Conservation (phyloP, 148 eudicot species). For the Heliosperma pusillum region DNA sequence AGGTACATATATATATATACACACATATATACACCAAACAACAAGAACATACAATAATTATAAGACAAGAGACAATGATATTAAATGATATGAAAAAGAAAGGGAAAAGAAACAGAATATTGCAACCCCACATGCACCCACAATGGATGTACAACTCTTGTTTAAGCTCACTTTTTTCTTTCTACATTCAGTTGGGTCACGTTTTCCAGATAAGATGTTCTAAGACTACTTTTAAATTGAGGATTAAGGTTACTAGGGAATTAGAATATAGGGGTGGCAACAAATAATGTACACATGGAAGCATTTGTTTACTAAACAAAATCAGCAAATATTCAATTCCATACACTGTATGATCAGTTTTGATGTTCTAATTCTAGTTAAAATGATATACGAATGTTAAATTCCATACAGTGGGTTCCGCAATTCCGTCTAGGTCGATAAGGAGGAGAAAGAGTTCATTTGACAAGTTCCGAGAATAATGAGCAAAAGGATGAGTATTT, state of each 20-base stretch:
- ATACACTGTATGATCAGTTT: slow-evolving; percentile 20
- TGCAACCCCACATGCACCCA: slow-evolving; percentile 42
- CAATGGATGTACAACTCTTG: slow-evolving; percentile 36
- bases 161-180: slow-evolving; percentile 22
- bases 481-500: too few species aligned
- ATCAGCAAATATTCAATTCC: not conserved
- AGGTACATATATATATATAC: slow-evolving; percentile 27
- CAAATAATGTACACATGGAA: not conserved
- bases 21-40: slow-evolving; percentile 13
- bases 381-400: not conserved
- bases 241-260: slow-evolving; percentile 14
- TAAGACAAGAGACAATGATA: slow-evolving; percentile 29
- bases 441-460: not conserved
- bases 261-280: slow-evolving; percentile 14
- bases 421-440: not conserved
- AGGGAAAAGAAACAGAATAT: slow-evolving; percentile 39
- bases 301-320: not conserved
- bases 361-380: slow-evolving; percentile 11
- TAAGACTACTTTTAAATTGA: not conserved
- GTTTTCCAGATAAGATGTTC: slow-evolving; percentile 21
- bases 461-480: too few species aligned
- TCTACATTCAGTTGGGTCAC: slow-evolving; percentile 23
- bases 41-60: slow-evolving; percentile 27
- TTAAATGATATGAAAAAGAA: slow-evolving; percentile 35
- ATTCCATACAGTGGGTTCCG: not conserved